Evolutionary conservation across 495 filamentous ascomycete species (phyloP), one percentile per base, ranked within the genome.

Genomic region (Xylaria palmicola): DNA sequence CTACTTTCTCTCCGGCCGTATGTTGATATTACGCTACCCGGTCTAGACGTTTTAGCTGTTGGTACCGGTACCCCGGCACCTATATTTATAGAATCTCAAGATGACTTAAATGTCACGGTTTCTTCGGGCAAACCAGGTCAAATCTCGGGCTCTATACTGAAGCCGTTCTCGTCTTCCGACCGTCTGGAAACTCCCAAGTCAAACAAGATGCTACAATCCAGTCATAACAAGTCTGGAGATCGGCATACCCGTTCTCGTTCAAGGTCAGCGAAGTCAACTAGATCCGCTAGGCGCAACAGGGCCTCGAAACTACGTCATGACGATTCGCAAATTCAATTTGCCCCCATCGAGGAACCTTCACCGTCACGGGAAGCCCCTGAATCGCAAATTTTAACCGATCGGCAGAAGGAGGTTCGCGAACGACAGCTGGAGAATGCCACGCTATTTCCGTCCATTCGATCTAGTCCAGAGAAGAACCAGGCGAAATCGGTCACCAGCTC

Each of bases 241-340:
- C 26, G 6, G n/a, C 36, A 32, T 17, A 55, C 15, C 30, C 47
- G 30, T 17, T 48, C 50, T 15, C 48, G 30, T 15, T 15, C 54
- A 6, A 24, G 29, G 29, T 43, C 53, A n/a, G 37, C 39, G 24
- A 44, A 39, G 44, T 55, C 52, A 27, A 55, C 37, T 15, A 27
- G 52, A 37, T 62, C 69, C 24, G 24, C 66, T 27, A 64, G 43
- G 41, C 71, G 64, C 1, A 67, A 53, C 30, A 60, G 53, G 1
- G 69, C 69, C 19, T 70, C 76, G 3, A 81, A 77, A 24, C 73
- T 85, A 27, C 81, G 86, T 27, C 90, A 94, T 65, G 82, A 93
- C 64, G 83, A 93, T 71, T 92, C 90, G 5, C 90, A 93, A 62
- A 79, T 93, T 32, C 79, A 90, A 44, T 94, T 93, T 65, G 83